phyloP scores from a whole-genome alignment of 345 rosid species.

The Erodium maritimum region DNA sequence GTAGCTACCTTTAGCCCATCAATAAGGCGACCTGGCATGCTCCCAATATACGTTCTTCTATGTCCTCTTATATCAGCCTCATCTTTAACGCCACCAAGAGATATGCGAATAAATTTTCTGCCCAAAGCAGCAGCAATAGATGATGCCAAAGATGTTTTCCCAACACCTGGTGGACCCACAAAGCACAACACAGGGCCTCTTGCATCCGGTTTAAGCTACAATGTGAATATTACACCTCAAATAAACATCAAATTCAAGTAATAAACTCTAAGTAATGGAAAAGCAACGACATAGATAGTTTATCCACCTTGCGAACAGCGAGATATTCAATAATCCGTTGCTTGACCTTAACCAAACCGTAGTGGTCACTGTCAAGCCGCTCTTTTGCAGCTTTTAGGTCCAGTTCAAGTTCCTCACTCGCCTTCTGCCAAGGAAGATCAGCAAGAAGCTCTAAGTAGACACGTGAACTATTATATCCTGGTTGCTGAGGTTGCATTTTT shows the following conservation, averaged over 20 bases:
- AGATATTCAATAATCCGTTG: constrained; percentile 94
- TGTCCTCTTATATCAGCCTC: constrained; percentile 99
- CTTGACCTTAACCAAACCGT: constrained; percentile 84
- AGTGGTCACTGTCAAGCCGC: constrained; percentile 88
- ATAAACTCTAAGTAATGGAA: constrained; percentile 5
- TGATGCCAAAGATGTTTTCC: constrained; percentile 95
- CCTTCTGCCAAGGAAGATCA: constrained; percentile 94
- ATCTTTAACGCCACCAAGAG: constrained; percentile 98
- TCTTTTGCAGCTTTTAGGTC: constrained; percentile 87
- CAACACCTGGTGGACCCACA: constrained; percentile 99
- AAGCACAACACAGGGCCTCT: constrained; percentile 95
- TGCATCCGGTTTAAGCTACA: constrained; percentile 98
- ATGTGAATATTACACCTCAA: too few species aligned
- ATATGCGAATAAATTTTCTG: constrained; percentile 82
- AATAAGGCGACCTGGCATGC: constrained; percentile 99
- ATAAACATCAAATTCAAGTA: constrained; percentile 14
- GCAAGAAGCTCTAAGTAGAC: constrained; percentile 94
- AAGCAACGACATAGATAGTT: constrained; percentile 10
- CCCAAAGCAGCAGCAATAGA: constrained; percentile 94
- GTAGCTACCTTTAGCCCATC: constrained; percentile 77
- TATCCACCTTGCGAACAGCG: constrained; percentile 92
- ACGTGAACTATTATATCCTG: constrained; percentile 94
- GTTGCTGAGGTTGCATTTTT: constrained; percentile 99
- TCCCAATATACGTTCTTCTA: constrained; percentile 93
- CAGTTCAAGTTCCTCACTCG: constrained; percentile 72